phyloP scores from a whole-genome alignment of 257 asterid genomes.

The Fraxinus pennsylvanica region DNA sequence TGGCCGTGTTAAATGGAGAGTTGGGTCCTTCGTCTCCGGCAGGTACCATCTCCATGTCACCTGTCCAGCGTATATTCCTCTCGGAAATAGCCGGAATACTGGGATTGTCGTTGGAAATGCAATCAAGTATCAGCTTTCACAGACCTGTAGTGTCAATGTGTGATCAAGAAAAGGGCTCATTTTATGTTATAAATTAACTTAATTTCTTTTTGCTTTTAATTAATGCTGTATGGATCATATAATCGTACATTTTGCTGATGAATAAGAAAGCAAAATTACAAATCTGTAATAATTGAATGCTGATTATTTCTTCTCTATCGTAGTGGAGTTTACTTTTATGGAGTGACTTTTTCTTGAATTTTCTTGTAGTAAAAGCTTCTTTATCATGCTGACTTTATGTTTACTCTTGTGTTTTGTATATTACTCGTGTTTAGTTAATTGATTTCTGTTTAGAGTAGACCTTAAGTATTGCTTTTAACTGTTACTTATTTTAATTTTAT shows the following conservation, averaged over 20 bases:
- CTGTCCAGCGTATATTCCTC: constrained; percentile 70
- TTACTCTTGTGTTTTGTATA: not conserved
- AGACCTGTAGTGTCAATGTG: constrained; percentile 58
- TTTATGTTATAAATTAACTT: not conserved
- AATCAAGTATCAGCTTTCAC: constrained; percentile 67
- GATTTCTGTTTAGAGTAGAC: constrained; percentile 9
- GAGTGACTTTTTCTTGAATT: constrained; percentile 29
- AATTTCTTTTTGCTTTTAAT: constrained; percentile 9
- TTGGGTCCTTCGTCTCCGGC: constrained; percentile 60
- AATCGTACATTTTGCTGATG: constrained; percentile 38
- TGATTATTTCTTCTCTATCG: not conserved
- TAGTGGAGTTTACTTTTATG: constrained; percentile 29
- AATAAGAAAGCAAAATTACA: constrained; percentile 21
- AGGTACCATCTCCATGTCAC: constrained; percentile 68
- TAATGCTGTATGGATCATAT: constrained; percentile 21
- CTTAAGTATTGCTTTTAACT: constrained; percentile 21
- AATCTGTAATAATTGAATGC: constrained; percentile 20
- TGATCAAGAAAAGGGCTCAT: constrained; percentile 29
- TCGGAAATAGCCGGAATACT: constrained; percentile 38
- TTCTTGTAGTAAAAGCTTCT: constrained; percentile 13
- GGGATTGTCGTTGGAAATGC: constrained; percentile 64
- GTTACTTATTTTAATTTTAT: not conserved
- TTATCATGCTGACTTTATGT: constrained; percentile 4
- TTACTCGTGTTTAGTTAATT: constrained; percentile 4
- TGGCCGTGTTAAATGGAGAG: constrained; percentile 80